These are phyloP conservation scores for Rhynchosporium secalis DNA, from an alignment of 2,329 filamentous ascomycete genomes.

Conservation along the genomic window DNA sequence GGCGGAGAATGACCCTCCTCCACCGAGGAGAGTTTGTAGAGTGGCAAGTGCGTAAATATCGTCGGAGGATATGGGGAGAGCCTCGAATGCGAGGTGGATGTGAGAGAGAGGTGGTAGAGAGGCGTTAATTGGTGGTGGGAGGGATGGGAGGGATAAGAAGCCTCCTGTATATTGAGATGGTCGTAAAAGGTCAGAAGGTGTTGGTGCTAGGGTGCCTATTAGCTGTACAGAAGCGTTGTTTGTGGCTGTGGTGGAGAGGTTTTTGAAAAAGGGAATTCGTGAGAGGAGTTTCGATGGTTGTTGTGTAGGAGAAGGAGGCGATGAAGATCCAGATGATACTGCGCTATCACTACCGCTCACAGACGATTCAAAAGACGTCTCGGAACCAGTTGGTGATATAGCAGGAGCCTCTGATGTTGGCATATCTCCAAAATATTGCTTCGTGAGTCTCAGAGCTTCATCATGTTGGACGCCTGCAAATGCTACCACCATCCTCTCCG, in stretches of 20 bases:
- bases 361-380: slow-evolving; percentile 52
- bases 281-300: slow-evolving; percentile 70
- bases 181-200: slow-evolving; percentile 55
- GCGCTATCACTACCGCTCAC: slow-evolving; percentile 41
- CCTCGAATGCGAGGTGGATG: slow-evolving; percentile 95
- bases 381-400: slow-evolving; percentile 57
- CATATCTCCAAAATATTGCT: slow-evolving; percentile 94
- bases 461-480: slow-evolving; percentile 88
- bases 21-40: slow-evolving; percentile 91
- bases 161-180: slow-evolving; percentile 90
- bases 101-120: slow-evolving; percentile 81
- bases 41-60: slow-evolving; percentile 97
- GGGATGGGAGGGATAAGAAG: slow-evolving; percentile 80
- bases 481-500: slow-evolving; percentile 89
- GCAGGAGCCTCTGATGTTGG: slow-evolving; percentile 51
- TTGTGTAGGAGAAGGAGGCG: slow-evolving; percentile 44
- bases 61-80: slow-evolving; percentile 81
- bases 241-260: slow-evolving; percentile 73
- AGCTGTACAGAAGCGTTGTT: slow-evolving; percentile 58
- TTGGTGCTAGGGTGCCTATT: slow-evolving; percentile 45
- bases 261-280: slow-evolving; percentile 87
- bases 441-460: slow-evolving; percentile 74
- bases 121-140: slow-evolving; percentile 76
- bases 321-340: slow-evolving; percentile 43
- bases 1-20: slow-evolving; percentile 93